phyloP scores from a whole-genome alignment of 345 rosid genomes.

The Gossypium sturtianum region DNA sequence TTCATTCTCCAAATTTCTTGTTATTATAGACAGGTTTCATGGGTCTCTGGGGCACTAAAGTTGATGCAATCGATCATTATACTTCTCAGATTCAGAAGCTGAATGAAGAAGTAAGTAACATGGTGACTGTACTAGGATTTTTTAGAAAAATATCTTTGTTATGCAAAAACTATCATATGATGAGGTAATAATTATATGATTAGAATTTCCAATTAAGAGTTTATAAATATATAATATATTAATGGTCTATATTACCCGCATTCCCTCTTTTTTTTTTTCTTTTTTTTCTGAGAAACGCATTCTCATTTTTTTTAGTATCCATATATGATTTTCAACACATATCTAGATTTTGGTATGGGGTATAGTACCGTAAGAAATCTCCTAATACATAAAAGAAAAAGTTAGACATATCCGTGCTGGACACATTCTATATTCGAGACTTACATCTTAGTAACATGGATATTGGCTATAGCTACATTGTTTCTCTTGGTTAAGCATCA shows the following conservation, averaged over 20 bases:
- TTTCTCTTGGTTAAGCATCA: not conserved
- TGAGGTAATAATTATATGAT: not conserved
- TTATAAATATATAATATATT: not conserved
- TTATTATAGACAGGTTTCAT: constrained; percentile 62
- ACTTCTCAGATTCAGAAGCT: constrained; percentile 45
- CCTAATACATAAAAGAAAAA: not conserved
- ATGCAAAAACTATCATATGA: not conserved
- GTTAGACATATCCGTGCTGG: not conserved
- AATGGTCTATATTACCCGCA: no score
- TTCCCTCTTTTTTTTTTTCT: no score
- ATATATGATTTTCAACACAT: not conserved
- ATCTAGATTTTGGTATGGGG: not conserved
- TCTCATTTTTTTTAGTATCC: no score
- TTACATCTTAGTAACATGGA: not conserved
- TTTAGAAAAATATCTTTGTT: constrained; percentile 5
- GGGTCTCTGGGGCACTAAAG: constrained; percentile 65
- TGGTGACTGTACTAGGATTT: no score
- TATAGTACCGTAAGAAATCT: not conserved
- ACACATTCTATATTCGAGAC: not conserved
- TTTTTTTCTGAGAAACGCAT: no score
- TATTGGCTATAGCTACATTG: not conserved
- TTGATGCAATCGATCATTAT: constrained; percentile 82
- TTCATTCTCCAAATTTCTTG: constrained; percentile 19
- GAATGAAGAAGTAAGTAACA: constrained; percentile 52
- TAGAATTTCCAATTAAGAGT: not conserved